Base-by-base conservation (phyloP, 129 eudicot species). In the Erigeron canadensis region DNA sequence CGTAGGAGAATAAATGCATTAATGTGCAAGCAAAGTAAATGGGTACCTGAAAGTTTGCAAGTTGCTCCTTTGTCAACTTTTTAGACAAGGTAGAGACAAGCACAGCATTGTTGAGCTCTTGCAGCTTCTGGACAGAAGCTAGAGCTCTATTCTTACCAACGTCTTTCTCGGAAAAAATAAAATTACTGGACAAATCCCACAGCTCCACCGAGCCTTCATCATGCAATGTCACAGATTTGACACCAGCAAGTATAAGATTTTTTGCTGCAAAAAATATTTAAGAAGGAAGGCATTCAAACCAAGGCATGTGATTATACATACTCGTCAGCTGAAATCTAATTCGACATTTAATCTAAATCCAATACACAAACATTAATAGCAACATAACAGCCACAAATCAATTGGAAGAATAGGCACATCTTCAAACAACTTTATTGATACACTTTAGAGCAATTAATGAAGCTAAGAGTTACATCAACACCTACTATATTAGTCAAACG, bases 51-150 rank as follows among this genome's bases (percentile, higher is more conserved):
- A 84, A 95, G 77, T 80, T 79, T 28, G 97, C 84, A 50, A 95
- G 96, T 15, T 88, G 85, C 75, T 95, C 97, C 66, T 80, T 90
- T 7, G 88, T 81, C 84, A 95, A 78, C 59, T 84, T 88, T 59
- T 83, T 75, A 72, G 97, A 86, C 78, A 88, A 81, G 63, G 86
- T 74, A 19, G 94, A 74, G 75, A 95, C 86, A 18, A 91, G 47
- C 67, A 95, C 99, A 40, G 91, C 97, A 86, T 90, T 95, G 74
- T 95, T 95, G 73, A 95, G 96, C 79, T 95, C 97, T 76, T 95
- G 99, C 80, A 90, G 77, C 86, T 95, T 95, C 62, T 90, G 94
- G 58, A 95, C 84, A 58, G 94, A 87, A 17, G 91, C 93, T 70
- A 70, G 85, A 28, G 99, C 97, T 80, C 96, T 90, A 76, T 95